Base-by-base conservation (phyloP, 805 yeast species). In the Kodamaea neixiangensis region DNA sequence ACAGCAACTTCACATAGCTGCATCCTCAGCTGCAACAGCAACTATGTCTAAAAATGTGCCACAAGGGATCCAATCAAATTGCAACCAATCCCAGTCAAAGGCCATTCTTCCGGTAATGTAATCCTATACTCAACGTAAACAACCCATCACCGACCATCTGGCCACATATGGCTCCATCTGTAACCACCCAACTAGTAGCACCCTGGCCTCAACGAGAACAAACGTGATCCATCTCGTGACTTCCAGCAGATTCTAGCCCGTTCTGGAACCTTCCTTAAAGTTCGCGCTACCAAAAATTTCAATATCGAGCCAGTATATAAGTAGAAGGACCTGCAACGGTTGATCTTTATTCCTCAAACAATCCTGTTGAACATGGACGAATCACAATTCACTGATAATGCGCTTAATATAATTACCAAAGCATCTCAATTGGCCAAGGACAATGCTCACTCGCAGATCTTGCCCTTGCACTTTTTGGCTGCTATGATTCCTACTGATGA, bases 371-470 rank as follows among this genome's bases (percentile, higher is more conserved):
- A 53, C 20, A 62, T 82, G 86, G 86, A 82, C 64, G 81, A 81
- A 60, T 69, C 92, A 52, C 92, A 89, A 77, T 88, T 89, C 59
- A 94, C 99, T 54, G 98, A 94, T 68, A 88, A 94, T 68, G 98
- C 97, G 41, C 81, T 90, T 61, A 84, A 80, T 49, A 81, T 93
- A 54, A 77, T 94, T 46, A 86, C 88, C 59, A 77, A 82, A 61
- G 96, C 98, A 49, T 82, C 84, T 52, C 82, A 86, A 64, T 71
- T 94, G 54, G 97, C 97, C 39, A 80, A 83, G 62, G 96, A 90
- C 58, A 90, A 89, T 63, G 79, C 87, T 46, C 91, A 94, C 69
- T 77, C 93, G 7, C 93, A 89, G 65, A 75, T 94, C 50, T 74
- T 81, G 48, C 99, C 99, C n/a, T 67, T 92, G 50, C 99, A 94